phyloP scores from a whole-genome alignment of 2,329 filamentous ascomycete species.

The Fusarium secorum region DNA sequence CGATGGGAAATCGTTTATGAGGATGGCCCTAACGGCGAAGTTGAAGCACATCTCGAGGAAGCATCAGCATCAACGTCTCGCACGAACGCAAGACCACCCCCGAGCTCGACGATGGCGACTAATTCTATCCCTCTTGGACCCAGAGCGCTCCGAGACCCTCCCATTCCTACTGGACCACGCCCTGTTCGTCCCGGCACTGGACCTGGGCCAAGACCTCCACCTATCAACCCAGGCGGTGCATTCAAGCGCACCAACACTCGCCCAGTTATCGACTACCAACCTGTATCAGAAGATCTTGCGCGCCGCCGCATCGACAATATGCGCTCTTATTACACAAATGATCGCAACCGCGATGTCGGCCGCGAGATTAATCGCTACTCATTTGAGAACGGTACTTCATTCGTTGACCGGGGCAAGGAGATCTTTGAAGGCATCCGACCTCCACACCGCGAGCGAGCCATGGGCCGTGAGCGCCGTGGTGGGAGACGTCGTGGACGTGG shows the following conservation, averaged over 20 bases:
- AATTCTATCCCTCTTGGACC: conserved; percentile 52
- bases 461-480: conserved; percentile 50
- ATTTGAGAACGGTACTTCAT: conserved; percentile 70
- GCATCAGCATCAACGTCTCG: conserved; percentile 32
- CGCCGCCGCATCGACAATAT: conserved; percentile 69
- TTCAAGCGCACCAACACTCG: conserved; percentile 50
- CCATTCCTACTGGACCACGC: conserved; percentile 49
- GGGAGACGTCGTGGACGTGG: conserved; percentile 44
- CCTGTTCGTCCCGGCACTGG: conserved; percentile 48
- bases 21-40: conserved; percentile 59
- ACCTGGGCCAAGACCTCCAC: conserved; percentile 37
- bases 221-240: conserved; percentile 28
- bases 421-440: conserved; percentile 71
- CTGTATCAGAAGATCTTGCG: conserved; percentile 71
- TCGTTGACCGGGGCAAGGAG: conserved; percentile 78
- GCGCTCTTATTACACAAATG: conserved; percentile 55
- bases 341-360: conserved; percentile 53
- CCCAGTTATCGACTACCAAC: conserved; percentile 57
- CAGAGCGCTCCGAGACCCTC: conserved; percentile 40
- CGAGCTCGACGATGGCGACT: conserved; percentile 33
- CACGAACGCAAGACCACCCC: conserved; percentile 19
- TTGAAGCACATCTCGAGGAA: conserved; percentile 62
- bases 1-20: conserved; percentile 81
- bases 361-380: conserved; percentile 72
- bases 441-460: conserved; percentile 58